These are phyloP conservation scores for Ambispora gerdemannii DNA, from an alignment of 192 early-diverging fungal species.

Conservation along the genomic window DNA sequence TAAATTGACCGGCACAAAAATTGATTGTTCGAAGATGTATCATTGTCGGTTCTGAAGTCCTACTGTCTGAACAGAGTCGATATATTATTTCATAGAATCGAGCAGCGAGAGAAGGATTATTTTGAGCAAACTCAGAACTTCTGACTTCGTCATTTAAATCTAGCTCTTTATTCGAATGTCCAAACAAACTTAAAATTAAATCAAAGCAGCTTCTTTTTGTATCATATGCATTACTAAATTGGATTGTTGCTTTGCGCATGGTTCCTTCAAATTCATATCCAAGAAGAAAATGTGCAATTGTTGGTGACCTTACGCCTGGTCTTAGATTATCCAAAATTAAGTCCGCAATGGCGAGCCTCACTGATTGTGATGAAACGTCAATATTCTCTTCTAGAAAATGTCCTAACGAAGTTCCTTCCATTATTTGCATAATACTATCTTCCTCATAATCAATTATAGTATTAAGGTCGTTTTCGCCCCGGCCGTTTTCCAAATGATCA, in stretches of 20 bases:
- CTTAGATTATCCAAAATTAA: conserved; percentile 75
- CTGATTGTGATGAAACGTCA: conserved; percentile 38
- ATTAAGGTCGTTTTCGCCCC: conserved; percentile 36
- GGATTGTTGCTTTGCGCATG: conserved; percentile 22
- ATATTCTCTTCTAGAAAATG: conserved; percentile 42
- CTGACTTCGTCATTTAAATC: conserved; percentile 36
- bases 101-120: conserved; percentile 78
- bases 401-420: not conserved
- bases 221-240: conserved; percentile 36
- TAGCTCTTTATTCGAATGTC: conserved; percentile 41
- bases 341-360: conserved; percentile 82
- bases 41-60: conserved; percentile 67
- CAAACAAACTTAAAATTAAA: conserved; percentile 59
- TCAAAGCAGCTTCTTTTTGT: conserved; percentile 56
- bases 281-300: conserved; percentile 85
- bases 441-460: conserved; percentile 21
- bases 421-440: not conserved
- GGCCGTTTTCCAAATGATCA: conserved; percentile 69
- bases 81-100: conserved; percentile 88
- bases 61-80: conserved; percentile 67
- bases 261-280: conserved; percentile 66
- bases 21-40: conserved; percentile 76
- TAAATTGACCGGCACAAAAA: conserved; percentile 71
- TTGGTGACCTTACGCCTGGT: conserved; percentile 55
- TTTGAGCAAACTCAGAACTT: conserved; percentile 50